Conservation (phyloP, 169 alveolate species). For the Plasmodium gallinaceum region DNA sequence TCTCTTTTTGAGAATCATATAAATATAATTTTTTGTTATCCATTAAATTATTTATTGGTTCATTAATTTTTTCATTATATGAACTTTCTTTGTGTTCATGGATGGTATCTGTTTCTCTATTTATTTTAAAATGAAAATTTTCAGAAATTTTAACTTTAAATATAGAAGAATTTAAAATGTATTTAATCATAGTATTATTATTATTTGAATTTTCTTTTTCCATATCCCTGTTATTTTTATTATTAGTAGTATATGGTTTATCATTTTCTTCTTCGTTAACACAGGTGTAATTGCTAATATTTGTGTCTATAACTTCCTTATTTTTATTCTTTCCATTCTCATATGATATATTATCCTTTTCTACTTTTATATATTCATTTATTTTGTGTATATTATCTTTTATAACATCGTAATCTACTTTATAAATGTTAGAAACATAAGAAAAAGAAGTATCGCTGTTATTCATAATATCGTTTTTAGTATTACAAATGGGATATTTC, state of each 20-base stretch:
- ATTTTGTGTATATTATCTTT: neutral
- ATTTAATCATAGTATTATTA: slow-evolving; percentile 9
- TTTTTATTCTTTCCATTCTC: neutral
- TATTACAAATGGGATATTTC: slow-evolving; percentile 18
- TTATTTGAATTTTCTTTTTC: neutral
- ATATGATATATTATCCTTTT: neutral
- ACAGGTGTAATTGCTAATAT: neutral
- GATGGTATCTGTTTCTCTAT: no score
- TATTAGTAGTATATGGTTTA: neutral
- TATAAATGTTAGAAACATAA: slow-evolving; percentile 2
- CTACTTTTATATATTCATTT: neutral
- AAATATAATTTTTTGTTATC: no score
- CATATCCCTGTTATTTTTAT: neutral
- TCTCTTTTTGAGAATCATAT: no score
- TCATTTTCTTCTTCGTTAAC: neutral
- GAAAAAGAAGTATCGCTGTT: neutral
- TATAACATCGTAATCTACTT: neutral
- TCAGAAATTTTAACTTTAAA: slow-evolving; percentile 28
- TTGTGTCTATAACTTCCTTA: neutral
- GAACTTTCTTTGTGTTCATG: no score
- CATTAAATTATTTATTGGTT: no score
- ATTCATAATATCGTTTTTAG: neutral
- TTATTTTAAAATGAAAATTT: neutral
- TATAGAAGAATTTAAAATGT: slow-evolving; percentile 60
- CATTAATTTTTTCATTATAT: no score